These are phyloP conservation scores for Sclerotinia glacialis DNA, from an alignment of 2,329 filamentous ascomycete species.

Conservation along the genomic window DNA sequence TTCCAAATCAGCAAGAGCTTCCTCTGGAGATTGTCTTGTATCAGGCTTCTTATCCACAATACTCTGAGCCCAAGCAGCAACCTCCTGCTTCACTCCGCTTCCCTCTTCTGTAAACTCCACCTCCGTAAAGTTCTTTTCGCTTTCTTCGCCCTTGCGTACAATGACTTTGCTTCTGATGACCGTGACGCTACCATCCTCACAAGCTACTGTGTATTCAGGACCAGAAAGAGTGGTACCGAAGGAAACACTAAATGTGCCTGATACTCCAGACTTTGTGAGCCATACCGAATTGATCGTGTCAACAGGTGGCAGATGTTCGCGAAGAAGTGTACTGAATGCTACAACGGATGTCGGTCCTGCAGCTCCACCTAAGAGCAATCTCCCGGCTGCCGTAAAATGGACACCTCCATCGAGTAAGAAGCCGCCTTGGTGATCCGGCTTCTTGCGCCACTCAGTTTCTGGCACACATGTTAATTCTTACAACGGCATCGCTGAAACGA, in stretches of 20 bases:
- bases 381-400: slow-evolving; percentile 63
- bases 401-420: slow-evolving; percentile 76
- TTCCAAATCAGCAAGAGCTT: slow-evolving; percentile 37
- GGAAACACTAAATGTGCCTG: slow-evolving; percentile 36
- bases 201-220: slow-evolving; percentile 37
- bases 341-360: slow-evolving; percentile 32
- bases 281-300: slow-evolving; percentile 40
- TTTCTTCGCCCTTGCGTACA: slow-evolving; percentile 34
- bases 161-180: slow-evolving; percentile 33
- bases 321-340: slow-evolving; percentile 35
- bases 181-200: slow-evolving; percentile 38
- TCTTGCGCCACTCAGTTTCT: slow-evolving; percentile 62
- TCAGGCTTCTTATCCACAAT: slow-evolving; percentile 32
- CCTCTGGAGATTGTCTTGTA: slow-evolving; percentile 31
- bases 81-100: slow-evolving; percentile 37
- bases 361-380: slow-evolving; percentile 52
- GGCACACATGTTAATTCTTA: neutral
- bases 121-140: slow-evolving; percentile 28
- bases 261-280: slow-evolving; percentile 36
- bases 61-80: slow-evolving; percentile 37
- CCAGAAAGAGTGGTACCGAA: slow-evolving; percentile 38
- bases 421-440: slow-evolving; percentile 69
- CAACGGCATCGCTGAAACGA: neutral
- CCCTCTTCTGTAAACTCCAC: slow-evolving; percentile 37
- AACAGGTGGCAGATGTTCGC: slow-evolving; percentile 37